phyloP scores from a whole-genome alignment of 176 grass and related monocot species.

The Triticum aestivum region IWGSC_CS_RefSeq_v2.1 NC_057808.1:287711489-287711988 shows the following conservation, averaged over 20 bases:
- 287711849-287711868: neutral
- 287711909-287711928: too few relatives aligned
- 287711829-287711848: neutral
- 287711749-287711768: neutral
- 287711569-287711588: conserved; percentile 37
- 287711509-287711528: neutral
- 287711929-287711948: too few relatives aligned
- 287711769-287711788: neutral
- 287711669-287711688: conserved; percentile 30
- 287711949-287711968: too few relatives aligned
- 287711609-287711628: conserved; percentile 34
- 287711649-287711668: neutral
- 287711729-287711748: neutral
- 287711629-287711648: conserved; percentile 10
- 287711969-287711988: too few relatives aligned
- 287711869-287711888: neutral
- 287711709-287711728: conserved; percentile 28
- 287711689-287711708: neutral
- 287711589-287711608: conserved; percentile 31
- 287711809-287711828: neutral
- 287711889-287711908: too few relatives aligned
- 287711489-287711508: neutral
- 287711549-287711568: neutral
- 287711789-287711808: neutral
- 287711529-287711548: neutral